Evolutionary conservation across 257 asterid genomes (phyloP).

Genomic region (Solanum chmielewskii): DNA sequence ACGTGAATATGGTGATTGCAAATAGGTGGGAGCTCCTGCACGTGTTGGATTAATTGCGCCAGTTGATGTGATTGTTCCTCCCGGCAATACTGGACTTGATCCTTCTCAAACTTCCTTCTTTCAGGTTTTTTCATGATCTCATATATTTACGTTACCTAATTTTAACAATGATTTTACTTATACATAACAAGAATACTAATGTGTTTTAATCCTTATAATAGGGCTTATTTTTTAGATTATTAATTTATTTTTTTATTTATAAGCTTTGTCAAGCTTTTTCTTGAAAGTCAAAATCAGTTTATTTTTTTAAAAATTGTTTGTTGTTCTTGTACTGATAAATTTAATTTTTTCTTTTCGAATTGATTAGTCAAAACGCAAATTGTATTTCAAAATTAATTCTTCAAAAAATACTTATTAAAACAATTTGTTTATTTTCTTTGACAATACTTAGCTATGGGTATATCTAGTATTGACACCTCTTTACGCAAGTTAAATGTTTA

Average conservation of each 20-base stretch:
- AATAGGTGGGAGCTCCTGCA: slow-evolving; percentile 97
- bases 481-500: too few species aligned
- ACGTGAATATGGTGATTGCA: neutral
- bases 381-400: too few species aligned
- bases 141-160: neutral
- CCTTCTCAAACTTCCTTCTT: slow-evolving; percentile 95
- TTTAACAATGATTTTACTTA: neutral
- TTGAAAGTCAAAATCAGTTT: neutral
- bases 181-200: neutral
- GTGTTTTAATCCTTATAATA: neutral
- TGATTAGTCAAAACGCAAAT: too few species aligned
- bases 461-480: too few species aligned
- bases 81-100: slow-evolving; percentile 92
- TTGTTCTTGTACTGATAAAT: too few species aligned
- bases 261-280: neutral
- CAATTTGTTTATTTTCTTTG: too few species aligned
- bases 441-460: neutral
- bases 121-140: slow-evolving; percentile 31
- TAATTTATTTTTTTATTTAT: too few species aligned
- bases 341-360: too few species aligned
- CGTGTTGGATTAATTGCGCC: slow-evolving; percentile 94
- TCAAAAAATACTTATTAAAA: too few species aligned
- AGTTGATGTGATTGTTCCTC: slow-evolving; percentile 85
- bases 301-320: too few species aligned
- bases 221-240: neutral